phyloP scores from a whole-genome alignment of 805 yeast genomes.

The Kuraishia cidri region DNA sequence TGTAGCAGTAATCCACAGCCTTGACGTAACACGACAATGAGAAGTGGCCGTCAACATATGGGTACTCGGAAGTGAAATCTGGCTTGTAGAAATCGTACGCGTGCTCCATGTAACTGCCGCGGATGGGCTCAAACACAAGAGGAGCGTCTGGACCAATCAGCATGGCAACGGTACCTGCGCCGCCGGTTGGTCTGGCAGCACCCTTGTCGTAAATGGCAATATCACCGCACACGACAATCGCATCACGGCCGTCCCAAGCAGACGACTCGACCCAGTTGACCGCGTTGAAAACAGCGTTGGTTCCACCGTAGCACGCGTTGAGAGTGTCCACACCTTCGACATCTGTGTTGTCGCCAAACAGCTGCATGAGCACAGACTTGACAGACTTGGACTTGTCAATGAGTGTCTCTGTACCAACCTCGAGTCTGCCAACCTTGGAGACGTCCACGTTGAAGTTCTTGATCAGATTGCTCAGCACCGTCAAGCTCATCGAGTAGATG shows the following conservation, averaged over 20 bases:
- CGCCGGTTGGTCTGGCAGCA: constrained; percentile 99
- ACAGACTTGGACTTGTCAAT: constrained; percentile 96
- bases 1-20: constrained; percentile 85
- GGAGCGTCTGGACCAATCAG: constrained; percentile 98
- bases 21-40: constrained; percentile 89
- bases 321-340: constrained; percentile 93
- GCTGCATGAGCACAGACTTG: constrained; percentile 91
- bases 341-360: constrained; percentile 81
- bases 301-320: constrained; percentile 99
- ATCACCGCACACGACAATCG: constrained; percentile 95
- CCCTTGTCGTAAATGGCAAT: constrained; percentile 97
- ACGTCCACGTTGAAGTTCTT: constrained; percentile 79
- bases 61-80: constrained; percentile 92
- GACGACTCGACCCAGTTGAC: constrained; percentile 94
- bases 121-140: constrained; percentile 77
- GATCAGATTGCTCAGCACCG: constrained; percentile 73
- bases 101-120: constrained; percentile 93
- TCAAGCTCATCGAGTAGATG: constrained; percentile 87
- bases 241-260: constrained; percentile 97
- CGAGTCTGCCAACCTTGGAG: constrained; percentile 80
- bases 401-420: constrained; percentile 97
- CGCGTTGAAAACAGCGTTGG: constrained; percentile 88
- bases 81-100: constrained; percentile 99
- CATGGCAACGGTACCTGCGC: constrained; percentile 94
- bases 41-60: constrained; percentile 95